Base-by-base conservation (phyloP, 73 alveolate genomes). In the Halteria grandinella region DNA sequence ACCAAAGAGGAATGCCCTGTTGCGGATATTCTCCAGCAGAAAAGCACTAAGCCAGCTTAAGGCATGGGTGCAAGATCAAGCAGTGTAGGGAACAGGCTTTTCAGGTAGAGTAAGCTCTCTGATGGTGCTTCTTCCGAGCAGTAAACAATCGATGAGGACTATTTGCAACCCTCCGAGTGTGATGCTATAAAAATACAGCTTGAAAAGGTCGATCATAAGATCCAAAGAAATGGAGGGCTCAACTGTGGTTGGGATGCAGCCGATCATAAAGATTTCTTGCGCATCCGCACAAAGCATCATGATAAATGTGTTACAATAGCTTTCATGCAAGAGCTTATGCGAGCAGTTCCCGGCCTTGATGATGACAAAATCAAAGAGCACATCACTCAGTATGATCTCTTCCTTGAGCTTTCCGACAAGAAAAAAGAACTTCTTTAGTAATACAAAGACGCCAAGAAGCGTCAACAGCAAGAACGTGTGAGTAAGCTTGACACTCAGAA, bases 171-270 rank as follows among this genome's bases (percentile, higher is more conserved):
- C n/a, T n/a, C n/a, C n/a, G n/a, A n/a, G n/a, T n/a, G n/a, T n/a
- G n/a, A n/a, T n/a, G n/a, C n/a, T 45, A 72, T 72, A 17, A 82
- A 58, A 33, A 31, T 0, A 3, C 45, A 54, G 50, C 32, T 82
- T 0, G 77, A 82, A 24, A 31, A 20, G 0, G 45, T 72, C 3
- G 87, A 82, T 6, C 63, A 57, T 23, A 10, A 82, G 53, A 43
- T 82, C 18, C 29, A 69, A 33, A 29, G 21, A 32, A 20, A 27
- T 44, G 91, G 91, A 20, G 91, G 91, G 0, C 17, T 82, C 10
- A 81, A 55, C 58, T 82, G 91, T 44, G 91, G 91, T 0, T 82
- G 91, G 91, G 43, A 58, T 32, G 71, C 75, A 18, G 75, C 83
- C 18, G 91, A 82, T 52, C 82, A 82, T 43, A 72, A 70, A 58